A percentile compares a stretch with the other conserved stretches of the same genome.
These are phyloP conservation scores for Xylaria polymorpha DNA, from an alignment of 2,329 filamentous ascomycete genomes.

Conservation along the genomic window DNA sequence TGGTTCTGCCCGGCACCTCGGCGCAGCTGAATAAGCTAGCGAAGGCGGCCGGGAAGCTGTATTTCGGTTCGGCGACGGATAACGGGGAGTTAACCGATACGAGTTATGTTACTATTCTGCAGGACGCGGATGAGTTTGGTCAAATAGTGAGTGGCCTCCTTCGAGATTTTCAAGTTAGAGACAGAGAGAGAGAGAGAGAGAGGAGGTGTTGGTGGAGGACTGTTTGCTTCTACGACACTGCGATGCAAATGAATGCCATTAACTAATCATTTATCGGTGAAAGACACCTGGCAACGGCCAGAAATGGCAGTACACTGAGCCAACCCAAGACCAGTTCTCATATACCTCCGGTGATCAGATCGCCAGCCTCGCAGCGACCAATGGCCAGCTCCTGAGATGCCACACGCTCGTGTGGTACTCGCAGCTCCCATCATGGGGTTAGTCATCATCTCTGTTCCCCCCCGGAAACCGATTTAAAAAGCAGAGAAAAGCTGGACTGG, in stretches of 20 bases:
- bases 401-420: constrained; percentile 60
- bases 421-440: constrained; percentile 37
- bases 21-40: constrained; percentile 64
- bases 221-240: not conserved
- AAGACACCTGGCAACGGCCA: constrained; percentile 71
- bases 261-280: not conserved
- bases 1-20: constrained; percentile 39
- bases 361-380: constrained; percentile 59
- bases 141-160: constrained; percentile 55
- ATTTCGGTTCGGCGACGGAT: constrained; percentile 74
- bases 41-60: constrained; percentile 65
- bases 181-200: no score
- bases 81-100: constrained; percentile 57
- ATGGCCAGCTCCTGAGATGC: constrained; percentile 68
- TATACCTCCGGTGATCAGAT: constrained; percentile 68
- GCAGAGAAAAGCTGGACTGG: constrained; percentile 11
- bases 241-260: not conserved
- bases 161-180: not conserved
- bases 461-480: not conserved
- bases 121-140: constrained; percentile 69
- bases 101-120: constrained; percentile 66
- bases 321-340: constrained; percentile 65
- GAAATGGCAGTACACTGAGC: constrained; percentile 73
- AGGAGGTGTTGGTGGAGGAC: not conserved
- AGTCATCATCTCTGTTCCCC: constrained; percentile 3